Conservation (phyloP, 257 asterid genomes). For the Echites panduratus region DNA sequence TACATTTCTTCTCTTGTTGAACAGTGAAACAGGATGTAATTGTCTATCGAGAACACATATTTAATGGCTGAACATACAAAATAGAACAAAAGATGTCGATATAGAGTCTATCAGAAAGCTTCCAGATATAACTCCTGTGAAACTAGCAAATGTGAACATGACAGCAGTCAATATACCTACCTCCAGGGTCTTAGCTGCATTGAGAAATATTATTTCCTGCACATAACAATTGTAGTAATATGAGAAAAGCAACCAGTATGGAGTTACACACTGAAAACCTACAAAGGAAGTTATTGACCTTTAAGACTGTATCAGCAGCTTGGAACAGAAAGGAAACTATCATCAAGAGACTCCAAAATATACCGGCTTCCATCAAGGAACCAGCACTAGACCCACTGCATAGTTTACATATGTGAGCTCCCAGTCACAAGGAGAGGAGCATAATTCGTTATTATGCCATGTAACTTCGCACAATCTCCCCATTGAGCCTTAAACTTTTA, state of each 20-base stretch:
- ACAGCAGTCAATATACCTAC: slow-evolving; percentile 31
- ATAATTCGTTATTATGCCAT: too few species aligned
- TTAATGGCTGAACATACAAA: background rate
- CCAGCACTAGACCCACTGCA: slow-evolving; percentile 95
- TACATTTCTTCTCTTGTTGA: background rate
- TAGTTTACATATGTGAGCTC: background rate
- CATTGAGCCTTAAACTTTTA: too few species aligned
- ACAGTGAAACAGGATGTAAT: background rate
- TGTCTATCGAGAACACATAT: background rate
- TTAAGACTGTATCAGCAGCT: slow-evolving; percentile 93
- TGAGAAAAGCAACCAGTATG: slow-evolving; percentile 26
- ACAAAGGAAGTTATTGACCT: slow-evolving; percentile 47
- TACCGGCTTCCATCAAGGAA: slow-evolving; percentile 77
- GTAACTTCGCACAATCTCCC: too few species aligned
- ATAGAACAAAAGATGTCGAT: background rate
- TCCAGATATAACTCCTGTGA: background rate
- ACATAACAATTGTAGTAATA: slow-evolving; percentile 23
- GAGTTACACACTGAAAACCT: slow-evolving; percentile 14
- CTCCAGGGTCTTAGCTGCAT: slow-evolving; percentile 77
- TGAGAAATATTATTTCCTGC: slow-evolving; percentile 82
- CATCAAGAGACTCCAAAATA: slow-evolving; percentile 95
- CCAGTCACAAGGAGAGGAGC: background rate
- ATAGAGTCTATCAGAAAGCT: background rate
- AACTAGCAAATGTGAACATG: slow-evolving; percentile 14
- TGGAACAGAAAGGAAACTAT: slow-evolving; percentile 82